These are phyloP conservation scores for Aleurites moluccanus DNA, from an alignment of 441 rosid species.

Conservation along the genomic window DNA sequence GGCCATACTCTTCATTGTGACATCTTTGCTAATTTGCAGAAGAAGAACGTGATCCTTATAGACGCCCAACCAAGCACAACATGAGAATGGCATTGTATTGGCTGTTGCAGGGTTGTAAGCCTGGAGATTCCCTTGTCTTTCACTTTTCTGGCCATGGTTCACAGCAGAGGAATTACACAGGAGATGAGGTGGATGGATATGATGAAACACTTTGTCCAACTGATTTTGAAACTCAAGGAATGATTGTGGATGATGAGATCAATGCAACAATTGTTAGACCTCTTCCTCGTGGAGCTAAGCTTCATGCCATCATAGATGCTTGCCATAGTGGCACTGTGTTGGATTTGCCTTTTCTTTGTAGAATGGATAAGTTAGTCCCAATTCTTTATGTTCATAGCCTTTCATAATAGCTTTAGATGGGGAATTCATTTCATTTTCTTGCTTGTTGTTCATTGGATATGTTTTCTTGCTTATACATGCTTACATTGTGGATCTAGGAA, in stretches of 20 bases:
- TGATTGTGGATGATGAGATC: constrained; percentile 82
- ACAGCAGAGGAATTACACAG: constrained; percentile 60
- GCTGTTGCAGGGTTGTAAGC: constrained; percentile 80
- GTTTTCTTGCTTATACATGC: constrained; percentile 9
- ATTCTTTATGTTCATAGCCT: constrained; percentile 24
- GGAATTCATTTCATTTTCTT: not conserved
- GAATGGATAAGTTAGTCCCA: constrained; percentile 55
- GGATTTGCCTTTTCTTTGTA: constrained; percentile 67
- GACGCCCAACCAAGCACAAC: constrained; percentile 68
- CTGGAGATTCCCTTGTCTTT: constrained; percentile 82
- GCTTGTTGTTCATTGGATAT: not conserved
- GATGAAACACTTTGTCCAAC: constrained; percentile 83
- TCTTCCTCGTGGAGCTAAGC: constrained; percentile 60
- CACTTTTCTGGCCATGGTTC: constrained; percentile 94
- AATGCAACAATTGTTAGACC: constrained; percentile 69
- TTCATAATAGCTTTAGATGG: not conserved
- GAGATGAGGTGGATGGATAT: constrained; percentile 80
- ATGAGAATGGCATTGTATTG: constrained; percentile 73
- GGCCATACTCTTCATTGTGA: not conserved
- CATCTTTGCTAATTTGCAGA: constrained; percentile 44
- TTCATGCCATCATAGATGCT: constrained; percentile 79
- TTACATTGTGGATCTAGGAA: constrained; percentile 35
- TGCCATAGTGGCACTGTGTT: constrained; percentile 85
- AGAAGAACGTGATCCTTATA: constrained; percentile 69
- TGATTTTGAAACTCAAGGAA: constrained; percentile 85